Base-by-base conservation (phyloP, 2,329 filamentous ascomycete species). In the Paraphaeosphaeria minitans region DNA sequence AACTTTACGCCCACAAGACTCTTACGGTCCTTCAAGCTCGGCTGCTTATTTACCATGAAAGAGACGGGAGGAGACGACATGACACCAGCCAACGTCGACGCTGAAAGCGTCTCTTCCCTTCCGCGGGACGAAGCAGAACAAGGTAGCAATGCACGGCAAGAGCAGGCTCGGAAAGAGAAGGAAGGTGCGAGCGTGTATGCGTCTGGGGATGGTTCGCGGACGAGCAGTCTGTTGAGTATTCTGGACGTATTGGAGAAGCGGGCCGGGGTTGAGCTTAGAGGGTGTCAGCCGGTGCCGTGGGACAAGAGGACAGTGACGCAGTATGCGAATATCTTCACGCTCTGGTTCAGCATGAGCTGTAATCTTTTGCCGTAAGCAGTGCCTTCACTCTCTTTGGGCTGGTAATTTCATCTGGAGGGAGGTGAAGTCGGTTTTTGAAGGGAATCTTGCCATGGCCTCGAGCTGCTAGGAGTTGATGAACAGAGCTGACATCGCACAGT, bases 331-430 rank as follows among this genome's bases (percentile, higher is more conserved):
- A 77, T 88, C 47, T 87, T 88, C 66, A 86, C 84, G 3, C 77
- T 87, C 24, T 87, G 86, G 79, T 85, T 87, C 67, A 85, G 83
- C 21, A 81, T 85, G 59, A 80, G 85, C 56, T 77, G 84, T 45
- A 86, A 83, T 66, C 78, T 86, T 8, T 68, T 88, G 33, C 85
- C 85, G 85, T 87, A 69, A 43, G 7, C 21, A 12, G 29, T 31
- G 29, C 9, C 2, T 31, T 31, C 10, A 9, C 29, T 12, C 9
- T 31, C 7, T 31, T 31, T 12, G 29, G 6, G 29, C 7, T 31
- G 29, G 29, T 31, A 12, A 8, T 31, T 31, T 27, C 24, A 27
- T 6, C 24, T 3, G 24, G 24, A 27, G 24, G 24, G 6, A 27
- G 3, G 24, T 27, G n/a, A n/a, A n/a, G n/a, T 6, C 6, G 24